Conservation (phyloP, 768 basidiomycete genomes). For the Trametes villosa region DNA sequence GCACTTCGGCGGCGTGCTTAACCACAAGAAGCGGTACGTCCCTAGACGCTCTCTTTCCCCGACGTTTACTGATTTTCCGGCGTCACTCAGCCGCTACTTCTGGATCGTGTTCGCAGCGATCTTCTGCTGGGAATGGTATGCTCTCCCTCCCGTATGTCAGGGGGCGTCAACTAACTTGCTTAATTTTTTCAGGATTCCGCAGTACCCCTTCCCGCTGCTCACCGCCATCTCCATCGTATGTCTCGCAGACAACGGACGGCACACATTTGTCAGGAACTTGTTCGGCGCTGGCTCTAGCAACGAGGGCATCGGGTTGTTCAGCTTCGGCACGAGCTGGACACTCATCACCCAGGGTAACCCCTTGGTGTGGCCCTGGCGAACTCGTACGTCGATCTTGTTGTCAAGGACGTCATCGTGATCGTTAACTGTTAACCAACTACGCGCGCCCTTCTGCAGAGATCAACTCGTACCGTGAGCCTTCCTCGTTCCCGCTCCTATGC, state of each 20-base stretch:
- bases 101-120: conserved; percentile 57
- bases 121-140: conserved; percentile 50
- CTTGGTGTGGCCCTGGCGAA: conserved; percentile 59
- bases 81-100: conserved; percentile 47
- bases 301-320: conserved; percentile 54
- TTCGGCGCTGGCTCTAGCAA: conserved; percentile 53
- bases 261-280: conserved; percentile 43
- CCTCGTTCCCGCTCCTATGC: neutral
- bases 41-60: neutral
- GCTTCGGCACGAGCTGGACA: conserved; percentile 54
- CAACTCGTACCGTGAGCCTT: conserved; percentile 46
- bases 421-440: neutral
- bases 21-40: conserved; percentile 47
- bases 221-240: conserved; percentile 56
- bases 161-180: too few relatives aligned
- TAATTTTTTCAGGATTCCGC: conserved; percentile 34
- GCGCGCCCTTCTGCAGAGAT: conserved; percentile 41
- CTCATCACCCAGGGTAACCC: conserved; percentile 59
- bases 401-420: neutral
- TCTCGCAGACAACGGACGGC: conserved; percentile 50
- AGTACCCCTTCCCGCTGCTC: conserved; percentile 45
- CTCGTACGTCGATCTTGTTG: conserved; percentile 41
- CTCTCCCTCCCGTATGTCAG: conserved; percentile 1
- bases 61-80: neutral
- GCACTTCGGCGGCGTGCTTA: conserved; percentile 54